phyloP scores from a whole-genome alignment of 163 green algal species.

The Scenedesmus sp. region DNA sequence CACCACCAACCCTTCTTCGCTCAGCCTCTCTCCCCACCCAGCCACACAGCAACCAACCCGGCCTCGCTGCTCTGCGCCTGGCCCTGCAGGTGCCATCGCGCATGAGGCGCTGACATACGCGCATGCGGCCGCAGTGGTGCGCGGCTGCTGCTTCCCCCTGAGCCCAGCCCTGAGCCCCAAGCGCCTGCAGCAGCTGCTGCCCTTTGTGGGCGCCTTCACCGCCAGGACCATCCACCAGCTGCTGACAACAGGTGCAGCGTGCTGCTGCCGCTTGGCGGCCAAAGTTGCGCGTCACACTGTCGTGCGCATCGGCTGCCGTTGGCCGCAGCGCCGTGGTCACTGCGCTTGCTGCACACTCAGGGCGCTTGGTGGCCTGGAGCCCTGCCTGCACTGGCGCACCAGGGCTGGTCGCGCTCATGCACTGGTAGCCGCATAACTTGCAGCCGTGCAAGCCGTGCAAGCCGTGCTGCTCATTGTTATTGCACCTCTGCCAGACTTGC shows the following conservation, averaged over 20 bases:
- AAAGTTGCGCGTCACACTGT: too few relatives aligned
- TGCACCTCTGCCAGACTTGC: too few relatives aligned
- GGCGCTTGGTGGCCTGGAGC: too few relatives aligned
- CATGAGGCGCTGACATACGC: slow-evolving; percentile 60
- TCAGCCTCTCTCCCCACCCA: too few relatives aligned
- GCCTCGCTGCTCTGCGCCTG: neutral
- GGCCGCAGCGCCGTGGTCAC: too few relatives aligned
- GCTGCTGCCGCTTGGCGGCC: neutral
- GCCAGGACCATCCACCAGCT: slow-evolving; percentile 53
- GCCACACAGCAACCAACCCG: too few relatives aligned
- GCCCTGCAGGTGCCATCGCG: neutral
- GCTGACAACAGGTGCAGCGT: slow-evolving; percentile 15
- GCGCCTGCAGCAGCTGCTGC: slow-evolving; percentile 56
- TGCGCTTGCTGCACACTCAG: neutral
- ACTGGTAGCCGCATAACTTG: too few relatives aligned
- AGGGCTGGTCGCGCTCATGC: too few relatives aligned
- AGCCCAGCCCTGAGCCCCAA: neutral
- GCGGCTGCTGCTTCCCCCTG: slow-evolving; percentile 55
- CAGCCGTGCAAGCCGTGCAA: too few relatives aligned
- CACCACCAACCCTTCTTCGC: neutral
- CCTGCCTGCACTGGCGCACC: too few relatives aligned
- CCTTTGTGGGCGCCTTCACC: slow-evolving; percentile 55
- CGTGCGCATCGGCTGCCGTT: neutral
- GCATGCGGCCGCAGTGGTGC: slow-evolving; percentile 59
- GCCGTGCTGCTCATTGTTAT: too few relatives aligned